Conservation (phyloP, 2,329 filamentous ascomycete species). For the Tolypocladium inflatum region DNA sequence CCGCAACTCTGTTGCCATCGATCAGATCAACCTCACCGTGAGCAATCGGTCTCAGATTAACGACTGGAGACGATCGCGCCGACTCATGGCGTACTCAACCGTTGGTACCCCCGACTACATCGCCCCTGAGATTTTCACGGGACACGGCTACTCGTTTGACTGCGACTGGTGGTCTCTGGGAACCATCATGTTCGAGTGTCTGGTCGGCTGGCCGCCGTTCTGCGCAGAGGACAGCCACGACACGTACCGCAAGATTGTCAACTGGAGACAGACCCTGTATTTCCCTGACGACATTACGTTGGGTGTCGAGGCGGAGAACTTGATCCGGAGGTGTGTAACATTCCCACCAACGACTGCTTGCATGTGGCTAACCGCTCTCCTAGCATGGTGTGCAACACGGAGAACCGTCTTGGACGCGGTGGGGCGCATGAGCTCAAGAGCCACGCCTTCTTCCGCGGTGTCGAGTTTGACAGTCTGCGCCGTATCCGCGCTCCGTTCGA, state of each 20-base stretch:
- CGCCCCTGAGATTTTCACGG: conserved; percentile 94
- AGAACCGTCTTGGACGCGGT: conserved; percentile 79
- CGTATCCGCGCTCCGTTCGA: conserved; percentile 94
- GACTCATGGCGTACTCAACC: conserved; percentile 95
- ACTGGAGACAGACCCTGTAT: conserved; percentile 91
- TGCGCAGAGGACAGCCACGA: conserved; percentile 96
- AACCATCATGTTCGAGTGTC: conserved; percentile 98
- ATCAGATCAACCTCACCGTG: conserved; percentile 96
- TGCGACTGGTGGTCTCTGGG: conserved; percentile 99
- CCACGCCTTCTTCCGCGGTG: conserved; percentile 93
- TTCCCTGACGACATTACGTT: conserved; percentile 94
- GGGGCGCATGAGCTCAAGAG: conserved; percentile 88
- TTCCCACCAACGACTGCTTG: not conserved
- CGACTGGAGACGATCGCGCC: conserved; percentile 92
- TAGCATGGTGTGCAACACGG: conserved; percentile 88
- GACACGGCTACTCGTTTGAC: conserved; percentile 89
- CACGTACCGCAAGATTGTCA: conserved; percentile 98
- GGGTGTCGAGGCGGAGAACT: conserved; percentile 78
- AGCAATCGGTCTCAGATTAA: conserved; percentile 98
- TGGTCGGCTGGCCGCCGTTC: conserved; percentile 98
- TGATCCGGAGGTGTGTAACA: conserved; percentile 73
- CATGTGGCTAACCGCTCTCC: conserved; percentile 1
- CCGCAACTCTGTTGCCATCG: conserved; percentile 87
- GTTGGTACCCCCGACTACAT: conserved; percentile 98
- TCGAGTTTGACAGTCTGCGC: conserved; percentile 87